These are phyloP conservation scores for Neurospora hispaniola DNA, from an alignment of 495 filamentous ascomycete genomes.

Conservation along the genomic window DNA sequence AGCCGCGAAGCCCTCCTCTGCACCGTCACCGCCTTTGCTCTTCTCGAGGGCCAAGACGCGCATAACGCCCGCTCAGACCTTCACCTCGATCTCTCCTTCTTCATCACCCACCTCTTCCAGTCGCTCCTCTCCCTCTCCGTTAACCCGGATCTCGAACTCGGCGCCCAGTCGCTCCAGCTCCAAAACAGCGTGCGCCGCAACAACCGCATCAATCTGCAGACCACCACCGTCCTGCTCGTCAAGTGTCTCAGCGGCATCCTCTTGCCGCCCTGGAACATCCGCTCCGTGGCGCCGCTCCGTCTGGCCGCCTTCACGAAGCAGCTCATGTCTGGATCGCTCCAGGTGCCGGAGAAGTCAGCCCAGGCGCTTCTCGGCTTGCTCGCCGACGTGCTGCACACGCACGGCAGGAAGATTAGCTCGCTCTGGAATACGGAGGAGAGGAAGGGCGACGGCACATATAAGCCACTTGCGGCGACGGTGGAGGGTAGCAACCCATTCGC, in stretches of 20 bases:
- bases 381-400: constrained; percentile 55
- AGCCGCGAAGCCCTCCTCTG: constrained; percentile 86
- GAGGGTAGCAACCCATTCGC: constrained; percentile 85
- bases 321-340: constrained; percentile 67
- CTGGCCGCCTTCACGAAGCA: constrained; percentile 90
- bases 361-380: constrained; percentile 67
- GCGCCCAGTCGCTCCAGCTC: constrained; percentile 68
- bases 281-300: constrained; percentile 60
- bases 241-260: constrained; percentile 72
- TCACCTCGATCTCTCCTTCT: constrained; percentile 86
- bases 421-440: constrained; percentile 60
- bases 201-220: constrained; percentile 69
- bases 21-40: constrained; percentile 87
- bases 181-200: constrained; percentile 29
- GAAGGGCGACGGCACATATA: constrained; percentile 56
- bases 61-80: constrained; percentile 51
- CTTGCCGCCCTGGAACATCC: constrained; percentile 50
- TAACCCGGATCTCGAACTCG: constrained; percentile 77
- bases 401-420: constrained; percentile 29
- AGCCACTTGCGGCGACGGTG: constrained; percentile 47
- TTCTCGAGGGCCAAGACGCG: constrained; percentile 83
- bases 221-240: constrained; percentile 80
- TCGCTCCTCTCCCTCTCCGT: constrained; percentile 65
- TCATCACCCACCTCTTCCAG: constrained; percentile 85
- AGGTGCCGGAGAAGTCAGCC: constrained; percentile 79